Percentiles rank a stretch among this genome's conserved stretches.
These are phyloP conservation scores for Eimeria falciformis DNA, from an alignment of 169 alveolate species.

Conservation along the genomic window DNA sequence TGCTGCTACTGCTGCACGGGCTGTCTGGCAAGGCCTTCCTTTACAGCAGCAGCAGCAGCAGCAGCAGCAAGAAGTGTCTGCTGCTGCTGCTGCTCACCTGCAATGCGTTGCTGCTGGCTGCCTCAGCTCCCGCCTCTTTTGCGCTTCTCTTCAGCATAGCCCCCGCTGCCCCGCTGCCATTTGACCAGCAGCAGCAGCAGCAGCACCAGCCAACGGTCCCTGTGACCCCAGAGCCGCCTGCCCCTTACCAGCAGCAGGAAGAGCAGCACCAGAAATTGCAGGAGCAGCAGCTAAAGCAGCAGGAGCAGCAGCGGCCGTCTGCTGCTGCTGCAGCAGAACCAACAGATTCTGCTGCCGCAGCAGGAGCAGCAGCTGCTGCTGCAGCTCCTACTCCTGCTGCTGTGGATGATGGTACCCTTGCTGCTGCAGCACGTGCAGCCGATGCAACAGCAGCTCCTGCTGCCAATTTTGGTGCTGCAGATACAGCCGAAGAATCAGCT, in stretches of 20 bases:
- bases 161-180: constrained; percentile 26
- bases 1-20: constrained; percentile 33
- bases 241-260: background rate
- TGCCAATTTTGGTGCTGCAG: background rate
- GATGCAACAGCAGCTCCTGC: background rate
- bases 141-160: background rate
- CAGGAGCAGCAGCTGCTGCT: background rate
- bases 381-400: background rate
- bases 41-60: background rate
- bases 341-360: too few relatives aligned
- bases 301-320: background rate
- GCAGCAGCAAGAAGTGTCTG: constrained; percentile 12
- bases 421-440: too few relatives aligned
- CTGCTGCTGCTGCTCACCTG: constrained; percentile 15
- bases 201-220: constrained; percentile 7
- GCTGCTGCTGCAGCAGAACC: too few relatives aligned
- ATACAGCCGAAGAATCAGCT: background rate
- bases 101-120: constrained; percentile 3
- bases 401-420: too few relatives aligned
- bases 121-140: constrained; percentile 1
- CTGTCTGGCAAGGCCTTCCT: constrained; percentile 23
- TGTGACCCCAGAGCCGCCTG: background rate
- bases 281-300: background rate
- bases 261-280: background rate
- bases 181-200: constrained; percentile 1